phyloP scores from a whole-genome alignment of 1,284 basidiomycete genomes.

The Jaminaea rosea region DNA sequence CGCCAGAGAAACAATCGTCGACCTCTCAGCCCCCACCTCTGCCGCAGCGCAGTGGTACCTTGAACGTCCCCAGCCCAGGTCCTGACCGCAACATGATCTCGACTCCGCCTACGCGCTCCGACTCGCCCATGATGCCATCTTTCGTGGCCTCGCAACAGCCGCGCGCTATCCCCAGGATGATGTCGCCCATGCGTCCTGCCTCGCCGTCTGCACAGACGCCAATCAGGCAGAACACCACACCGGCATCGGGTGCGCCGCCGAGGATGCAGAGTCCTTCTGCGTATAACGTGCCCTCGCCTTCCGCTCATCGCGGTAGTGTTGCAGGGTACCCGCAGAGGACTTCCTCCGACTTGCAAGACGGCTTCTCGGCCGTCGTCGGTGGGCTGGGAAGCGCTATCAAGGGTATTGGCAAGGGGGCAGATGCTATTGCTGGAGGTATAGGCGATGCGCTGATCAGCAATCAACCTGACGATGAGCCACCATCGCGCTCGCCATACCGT shows the following conservation, averaged over 20 bases:
- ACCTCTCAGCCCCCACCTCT: not conserved
- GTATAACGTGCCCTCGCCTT: too few relatives aligned
- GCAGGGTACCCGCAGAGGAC: too few relatives aligned
- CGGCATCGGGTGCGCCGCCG: too few relatives aligned
- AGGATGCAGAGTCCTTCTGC: too few relatives aligned
- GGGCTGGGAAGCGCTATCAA: not conserved
- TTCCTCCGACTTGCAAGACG: not conserved
- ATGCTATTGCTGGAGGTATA: not conserved
- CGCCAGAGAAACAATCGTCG: not conserved
- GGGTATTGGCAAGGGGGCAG: not conserved
- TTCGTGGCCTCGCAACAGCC: not conserved
- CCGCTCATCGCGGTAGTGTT: too few relatives aligned
- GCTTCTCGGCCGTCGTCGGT: not conserved
- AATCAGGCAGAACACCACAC: too few relatives aligned
- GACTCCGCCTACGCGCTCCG: not conserved
- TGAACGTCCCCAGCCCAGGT: not conserved
- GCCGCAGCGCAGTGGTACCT: too few relatives aligned
- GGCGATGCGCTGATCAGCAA: not conserved
- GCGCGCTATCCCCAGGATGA: not conserved
- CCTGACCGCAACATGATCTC: not conserved
- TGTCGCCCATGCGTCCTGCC: not conserved
- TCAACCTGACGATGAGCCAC: too few relatives aligned
- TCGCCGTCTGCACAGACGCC: not conserved
- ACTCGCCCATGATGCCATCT: slow-evolving; percentile 1
- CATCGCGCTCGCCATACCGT: too few relatives aligned